Percentiles rank a stretch among this genome's conserved stretches.
Evolutionary conservation across 129 eudicot species (phyloP).

Genomic region (Sambucus nigra): DNA sequence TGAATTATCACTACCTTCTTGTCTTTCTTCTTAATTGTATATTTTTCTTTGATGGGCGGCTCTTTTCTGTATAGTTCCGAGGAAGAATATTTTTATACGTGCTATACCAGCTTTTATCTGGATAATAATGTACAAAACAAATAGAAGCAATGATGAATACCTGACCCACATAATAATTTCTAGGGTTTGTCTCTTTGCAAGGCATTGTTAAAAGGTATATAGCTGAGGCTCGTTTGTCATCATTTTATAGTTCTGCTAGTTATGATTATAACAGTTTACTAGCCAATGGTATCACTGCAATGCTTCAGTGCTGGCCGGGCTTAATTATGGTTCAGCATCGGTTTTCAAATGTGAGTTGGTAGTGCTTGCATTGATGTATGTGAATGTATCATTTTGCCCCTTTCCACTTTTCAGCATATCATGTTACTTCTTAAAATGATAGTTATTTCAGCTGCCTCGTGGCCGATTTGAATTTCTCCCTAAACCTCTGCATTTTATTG

Average conservation of each 20-base stretch:
- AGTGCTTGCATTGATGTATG: not conserved
- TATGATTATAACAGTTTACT: not conserved
- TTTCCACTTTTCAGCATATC: not conserved
- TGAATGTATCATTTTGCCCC: not conserved
- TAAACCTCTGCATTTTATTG: not conserved
- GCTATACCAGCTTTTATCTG: not conserved
- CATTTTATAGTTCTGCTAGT: not conserved
- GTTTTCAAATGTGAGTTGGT: too few species aligned
- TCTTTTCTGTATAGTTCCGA: not conserved
- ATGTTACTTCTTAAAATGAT: too few species aligned
- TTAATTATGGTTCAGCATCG: not conserved
- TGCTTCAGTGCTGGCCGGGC: not conserved
- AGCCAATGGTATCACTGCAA: not conserved
- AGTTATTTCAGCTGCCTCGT: not conserved
- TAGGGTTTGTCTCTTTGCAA: too few species aligned
- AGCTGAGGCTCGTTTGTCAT: too few species aligned
- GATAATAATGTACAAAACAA: too few species aligned
- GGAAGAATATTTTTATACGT: not conserved
- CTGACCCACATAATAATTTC: too few species aligned
- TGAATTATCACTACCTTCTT: not conserved
- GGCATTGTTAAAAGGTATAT: too few species aligned
- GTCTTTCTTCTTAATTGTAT: too few species aligned
- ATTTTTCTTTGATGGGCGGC: too few species aligned
- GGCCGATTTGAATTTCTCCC: not conserved
- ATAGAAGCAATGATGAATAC: too few species aligned